Evolutionary conservation across 768 basidiomycete genomes (phyloP), one percentile per base, ranked within the genome.

Genomic region (Mycena vitilis): DNA sequence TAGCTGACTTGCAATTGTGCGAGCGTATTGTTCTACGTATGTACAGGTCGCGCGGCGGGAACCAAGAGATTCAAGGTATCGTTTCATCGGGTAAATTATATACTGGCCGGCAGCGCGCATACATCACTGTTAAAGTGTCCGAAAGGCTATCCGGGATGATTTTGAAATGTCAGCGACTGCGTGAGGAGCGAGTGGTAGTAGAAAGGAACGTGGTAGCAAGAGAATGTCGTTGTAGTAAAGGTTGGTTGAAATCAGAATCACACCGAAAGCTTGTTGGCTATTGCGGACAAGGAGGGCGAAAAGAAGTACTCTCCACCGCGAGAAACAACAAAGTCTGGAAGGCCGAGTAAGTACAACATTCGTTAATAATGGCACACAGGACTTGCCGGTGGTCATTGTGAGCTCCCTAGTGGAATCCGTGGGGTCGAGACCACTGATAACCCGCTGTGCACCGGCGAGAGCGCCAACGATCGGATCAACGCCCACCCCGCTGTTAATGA

Each of bases 281-380:
- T 71, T 23, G 76, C 75, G 6, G 77, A 76, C 48, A 78, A 68
- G 16, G 75, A 75, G 3, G 78, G 79, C 9, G 75, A 67, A 62
- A 79, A 79, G 65, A 78, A 79, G 57, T 76, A 76, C 44, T 77
- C 79, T 40, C 78, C 76, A 48, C 78, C 74, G 22, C 77, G 70
- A 18, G 76, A 73, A 22, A 66, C 69, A 49, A 79, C 71, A 53
- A 75, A 77, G 65, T 70, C 69, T 63, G 45, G n/a, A 25, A 8
- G 20, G 44, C 44, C 1, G 37, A 15, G 44, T 49, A 15, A 42
- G 53, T 38, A 15, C 12, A 37, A 36, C 22, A 25, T n/a, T 11
- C n/a, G 22, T 25, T 34, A 11, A 23, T 6, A 48, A 34, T 38
- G 25, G 30, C n/a, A 38, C 36, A 13, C 30, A 15, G 30, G 20